Evolutionary conservation across 148 eudicot genomes (phyloP).

Genomic region (Chenopodium quinoa): DNA sequence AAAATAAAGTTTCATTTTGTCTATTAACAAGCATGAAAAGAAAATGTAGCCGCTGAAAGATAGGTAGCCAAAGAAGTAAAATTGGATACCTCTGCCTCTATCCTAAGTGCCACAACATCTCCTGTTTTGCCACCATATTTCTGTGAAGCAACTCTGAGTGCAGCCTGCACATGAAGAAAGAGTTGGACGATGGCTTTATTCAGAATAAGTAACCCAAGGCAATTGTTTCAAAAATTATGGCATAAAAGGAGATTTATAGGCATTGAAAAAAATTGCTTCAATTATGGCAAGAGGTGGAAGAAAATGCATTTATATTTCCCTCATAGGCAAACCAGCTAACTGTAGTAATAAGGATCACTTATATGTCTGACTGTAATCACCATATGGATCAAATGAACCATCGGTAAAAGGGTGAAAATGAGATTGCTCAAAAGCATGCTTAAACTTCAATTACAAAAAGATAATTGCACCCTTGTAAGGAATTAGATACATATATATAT

Average conservation of each 20-base stretch:
- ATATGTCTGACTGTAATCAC: neutral
- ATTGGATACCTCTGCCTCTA: slow-evolving; percentile 70
- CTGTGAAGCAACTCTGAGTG: slow-evolving; percentile 71
- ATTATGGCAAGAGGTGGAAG: neutral
- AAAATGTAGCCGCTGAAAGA: neutral
- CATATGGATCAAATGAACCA: neutral
- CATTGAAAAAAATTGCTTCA: neutral
- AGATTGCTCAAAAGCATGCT: neutral
- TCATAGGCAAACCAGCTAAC: neutral
- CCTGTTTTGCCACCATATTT: slow-evolving; percentile 58
- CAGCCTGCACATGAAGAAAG: slow-evolving; percentile 51
- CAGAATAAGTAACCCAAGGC: neutral
- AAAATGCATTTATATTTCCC: neutral
- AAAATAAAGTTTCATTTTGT: slow-evolving; percentile 15
- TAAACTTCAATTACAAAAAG: neutral
- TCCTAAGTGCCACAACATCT: slow-evolving; percentile 53
- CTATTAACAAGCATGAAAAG: slow-evolving; percentile 4
- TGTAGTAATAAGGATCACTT: neutral
- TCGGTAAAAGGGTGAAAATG: neutral
- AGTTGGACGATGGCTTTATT: neutral
- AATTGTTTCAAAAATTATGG: neutral
- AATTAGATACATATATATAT: neutral
- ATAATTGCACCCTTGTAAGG: neutral
- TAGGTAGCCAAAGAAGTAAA: slow-evolving; percentile 2
- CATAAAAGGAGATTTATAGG: neutral